Evolutionary conservation across 495 filamentous ascomycete genomes (phyloP).

Genomic region (Penicillium odoratum): DNA sequence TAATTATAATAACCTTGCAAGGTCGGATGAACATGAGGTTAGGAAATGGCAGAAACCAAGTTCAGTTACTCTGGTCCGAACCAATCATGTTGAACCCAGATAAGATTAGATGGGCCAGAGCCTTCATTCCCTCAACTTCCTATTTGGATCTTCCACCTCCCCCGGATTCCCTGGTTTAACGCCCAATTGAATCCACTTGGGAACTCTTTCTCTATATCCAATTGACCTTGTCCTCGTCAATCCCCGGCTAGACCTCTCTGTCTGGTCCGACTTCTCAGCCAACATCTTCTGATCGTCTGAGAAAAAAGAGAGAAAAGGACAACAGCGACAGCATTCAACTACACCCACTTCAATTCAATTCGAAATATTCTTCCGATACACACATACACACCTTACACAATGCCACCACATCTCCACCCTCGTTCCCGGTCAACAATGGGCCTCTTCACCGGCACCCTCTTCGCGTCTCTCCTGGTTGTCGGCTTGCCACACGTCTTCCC

Average conservation of each 20-base stretch:
- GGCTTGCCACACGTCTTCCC: slow-evolving; percentile 89
- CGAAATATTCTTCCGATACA: background rate
- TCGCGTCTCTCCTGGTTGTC: slow-evolving; percentile 89
- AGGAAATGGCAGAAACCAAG: background rate
- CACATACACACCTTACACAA: slow-evolving; percentile 27
- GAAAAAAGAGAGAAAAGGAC: slow-evolving; percentile 18
- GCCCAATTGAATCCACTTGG: background rate
- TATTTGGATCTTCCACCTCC: slow-evolving; percentile 37
- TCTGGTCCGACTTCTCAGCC: background rate
- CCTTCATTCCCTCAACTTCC: slow-evolving; percentile 16
- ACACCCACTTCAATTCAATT: slow-evolving; percentile 4
- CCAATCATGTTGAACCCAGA: slow-evolving; percentile 40
- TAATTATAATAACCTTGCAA: slow-evolving; percentile 7
- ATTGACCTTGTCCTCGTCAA: slow-evolving; percentile 13
- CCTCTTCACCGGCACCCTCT: slow-evolving; percentile 91
- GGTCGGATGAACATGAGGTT: slow-evolving; percentile 1
- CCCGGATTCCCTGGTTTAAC: slow-evolving; percentile 31
- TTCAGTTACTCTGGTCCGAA: slow-evolving; percentile 11
- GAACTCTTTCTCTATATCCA: slow-evolving; percentile 1
- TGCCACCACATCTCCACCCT: slow-evolving; percentile 92
- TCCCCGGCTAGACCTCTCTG: background rate
- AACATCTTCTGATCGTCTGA: slow-evolving; percentile 25
- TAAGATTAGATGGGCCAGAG: slow-evolving; percentile 48
- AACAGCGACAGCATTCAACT: slow-evolving; percentile 14
- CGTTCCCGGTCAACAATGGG: slow-evolving; percentile 86